Base-by-base conservation (phyloP, 2,329 filamentous ascomycete genomes). In the Phaeosphaeria sp. region DNA sequence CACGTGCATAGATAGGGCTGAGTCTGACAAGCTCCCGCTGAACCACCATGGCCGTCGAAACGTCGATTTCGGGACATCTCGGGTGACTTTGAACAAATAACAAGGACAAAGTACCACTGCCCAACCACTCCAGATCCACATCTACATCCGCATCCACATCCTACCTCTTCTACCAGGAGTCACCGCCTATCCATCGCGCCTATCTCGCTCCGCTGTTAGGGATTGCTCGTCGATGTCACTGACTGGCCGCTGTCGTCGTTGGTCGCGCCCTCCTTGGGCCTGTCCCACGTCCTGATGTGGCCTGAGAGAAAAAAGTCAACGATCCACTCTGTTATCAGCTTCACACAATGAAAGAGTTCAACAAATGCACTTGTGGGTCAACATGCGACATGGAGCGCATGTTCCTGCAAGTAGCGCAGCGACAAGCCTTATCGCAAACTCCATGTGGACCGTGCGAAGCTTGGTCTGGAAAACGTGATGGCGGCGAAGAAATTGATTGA, bases 201-300 rank as follows among this genome's bases (percentile, higher is more conserved):
- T 36, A 7, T 36, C 6, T 3, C 30, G 30, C 30, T 36, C 11
- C 30, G 30, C 3, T 36, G n/a, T 36, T 36, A 36, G 30, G 30
- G 30, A 36, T 36, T 36, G 30, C 30, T 36, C 9, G 30, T 36
- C 3, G 64, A 71, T 33, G 69, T 69, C 53, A 60, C 67, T 50
- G 70, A 69, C 25, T 58, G 64, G 27, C 62, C 66, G 30, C 64
- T 71, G 36, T 76, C 74, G 49, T 77, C 74, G 50, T 71, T 72
- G n/a, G 64, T 67, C 39, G 76, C 68, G 55, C 73, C 77, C 59
- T 82, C 80, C 58, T 79, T 81, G 6, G 90, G 90, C 60, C 90
- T 84, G 65, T 87, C 84, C 90, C 90, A 93, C 30, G 90, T 91
- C 59, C 87, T 85, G 62, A 93, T 85, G 74, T 93, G 90, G 39